phyloP scores from a whole-genome alignment of 345 rosid genomes.

The Bruguiera gymnorhiza region DNA sequence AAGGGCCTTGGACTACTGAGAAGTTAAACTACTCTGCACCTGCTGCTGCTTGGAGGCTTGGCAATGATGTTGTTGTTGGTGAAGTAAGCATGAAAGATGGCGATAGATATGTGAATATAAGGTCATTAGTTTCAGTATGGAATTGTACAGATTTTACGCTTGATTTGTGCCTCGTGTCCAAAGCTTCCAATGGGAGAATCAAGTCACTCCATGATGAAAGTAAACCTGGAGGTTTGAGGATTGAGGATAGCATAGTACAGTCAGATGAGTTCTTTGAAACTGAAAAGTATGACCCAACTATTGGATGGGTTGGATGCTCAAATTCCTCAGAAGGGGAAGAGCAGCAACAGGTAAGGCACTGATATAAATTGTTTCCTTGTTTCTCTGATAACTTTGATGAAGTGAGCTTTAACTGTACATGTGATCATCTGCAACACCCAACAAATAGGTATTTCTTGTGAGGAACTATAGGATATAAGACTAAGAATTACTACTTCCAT shows the following conservation, averaged over 20 bases:
- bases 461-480: background rate
- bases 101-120: conserved; percentile 70
- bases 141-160: conserved; percentile 64
- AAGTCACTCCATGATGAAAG: conserved; percentile 26
- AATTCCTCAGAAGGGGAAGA: conserved; percentile 21
- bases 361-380: background rate
- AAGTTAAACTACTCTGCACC: conserved; percentile 95
- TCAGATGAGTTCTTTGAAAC: conserved; percentile 50
- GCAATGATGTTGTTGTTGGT: conserved; percentile 89
- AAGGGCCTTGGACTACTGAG: conserved; percentile 97
- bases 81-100: conserved; percentile 86
- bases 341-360: conserved; percentile 27
- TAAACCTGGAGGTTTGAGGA: conserved; percentile 28
- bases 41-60: conserved; percentile 94
- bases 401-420: too few species aligned
- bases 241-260: conserved; percentile 28
- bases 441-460: background rate
- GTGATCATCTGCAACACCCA: background rate
- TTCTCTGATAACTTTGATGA: too few species aligned
- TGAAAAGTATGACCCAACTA: conserved; percentile 38
- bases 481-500: background rate
- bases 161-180: conserved; percentile 63
- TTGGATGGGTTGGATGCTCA: conserved; percentile 51
- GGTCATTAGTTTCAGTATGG: conserved; percentile 78
- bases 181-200: conserved; percentile 28